phyloP scores from a whole-genome alignment of 1,284 basidiomycete species.

The Leccinum fuscescens region DNA sequence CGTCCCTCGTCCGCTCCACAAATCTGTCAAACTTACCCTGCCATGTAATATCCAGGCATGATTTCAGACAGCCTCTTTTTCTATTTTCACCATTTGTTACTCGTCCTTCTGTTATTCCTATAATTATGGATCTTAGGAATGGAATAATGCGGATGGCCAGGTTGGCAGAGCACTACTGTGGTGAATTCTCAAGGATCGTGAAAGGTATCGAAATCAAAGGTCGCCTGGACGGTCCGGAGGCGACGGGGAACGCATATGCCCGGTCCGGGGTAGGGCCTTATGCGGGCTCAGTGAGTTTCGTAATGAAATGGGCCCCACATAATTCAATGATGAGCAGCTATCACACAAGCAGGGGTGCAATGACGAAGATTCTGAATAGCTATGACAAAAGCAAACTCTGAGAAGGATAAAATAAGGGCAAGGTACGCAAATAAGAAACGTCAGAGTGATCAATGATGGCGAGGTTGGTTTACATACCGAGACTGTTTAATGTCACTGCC shows the following conservation, averaged over 20 bases:
- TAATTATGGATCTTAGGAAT: neutral
- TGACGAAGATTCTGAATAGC: no score
- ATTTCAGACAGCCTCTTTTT: slow-evolving; percentile 4
- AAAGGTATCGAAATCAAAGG: neutral
- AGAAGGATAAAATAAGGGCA: no score
- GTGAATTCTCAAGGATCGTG: neutral
- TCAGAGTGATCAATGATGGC: no score
- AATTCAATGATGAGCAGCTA: no score
- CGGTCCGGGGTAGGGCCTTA: neutral
- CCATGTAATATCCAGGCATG: slow-evolving; percentile 20
- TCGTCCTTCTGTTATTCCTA: neutral
- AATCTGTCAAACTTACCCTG: slow-evolving; percentile 1
- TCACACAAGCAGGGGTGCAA: no score
- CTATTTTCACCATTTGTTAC: neutral
- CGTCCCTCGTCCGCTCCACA: slow-evolving; percentile 6
- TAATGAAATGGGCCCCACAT: no score
- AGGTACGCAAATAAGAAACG: no score
- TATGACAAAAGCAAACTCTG: no score
- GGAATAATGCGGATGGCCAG: neutral
- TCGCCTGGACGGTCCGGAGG: neutral
- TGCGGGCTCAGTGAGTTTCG: neutral
- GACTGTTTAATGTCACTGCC: no score
- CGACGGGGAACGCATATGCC: neutral
- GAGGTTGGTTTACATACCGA: no score
- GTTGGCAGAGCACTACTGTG: neutral